phyloP scores from a whole-genome alignment of 1,139 yeast genomes.

The Yarrowia galli region DNA sequence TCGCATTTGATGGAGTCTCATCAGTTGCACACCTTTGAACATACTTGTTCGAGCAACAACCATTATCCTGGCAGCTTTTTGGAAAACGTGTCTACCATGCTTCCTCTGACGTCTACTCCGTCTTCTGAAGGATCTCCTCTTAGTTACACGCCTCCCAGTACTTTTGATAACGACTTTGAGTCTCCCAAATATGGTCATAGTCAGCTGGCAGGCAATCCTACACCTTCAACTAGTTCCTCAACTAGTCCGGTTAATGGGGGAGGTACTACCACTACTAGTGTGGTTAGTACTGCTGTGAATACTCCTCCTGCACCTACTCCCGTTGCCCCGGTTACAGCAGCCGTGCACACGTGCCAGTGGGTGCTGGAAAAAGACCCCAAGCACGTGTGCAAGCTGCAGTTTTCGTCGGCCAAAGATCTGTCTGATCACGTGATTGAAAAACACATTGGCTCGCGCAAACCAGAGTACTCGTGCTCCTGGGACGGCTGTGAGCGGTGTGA shows the following conservation, averaged over 20 bases:
- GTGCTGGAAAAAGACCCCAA: constrained; percentile 21
- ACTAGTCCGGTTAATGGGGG: not conserved
- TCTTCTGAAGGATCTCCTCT: constrained; percentile 22
- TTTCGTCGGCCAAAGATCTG: constrained; percentile 63
- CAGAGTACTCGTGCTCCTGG: constrained; percentile 79
- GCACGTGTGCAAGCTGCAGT: constrained; percentile 45
- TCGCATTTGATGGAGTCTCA: constrained; percentile 66
- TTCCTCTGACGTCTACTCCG: constrained; percentile 24
- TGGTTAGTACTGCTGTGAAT: not conserved
- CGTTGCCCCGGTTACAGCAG: not conserved
- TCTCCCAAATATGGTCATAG: constrained; percentile 23
- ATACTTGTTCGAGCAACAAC: constrained; percentile 12
- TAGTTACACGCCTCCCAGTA: constrained; percentile 23
- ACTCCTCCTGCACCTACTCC: constrained; percentile 3
- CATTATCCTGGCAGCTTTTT: constrained; percentile 36
- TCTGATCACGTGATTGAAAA: constrained; percentile 70
- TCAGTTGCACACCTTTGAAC: constrained; percentile 42
- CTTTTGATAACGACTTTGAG: constrained; percentile 18
- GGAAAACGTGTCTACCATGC: constrained; percentile 21
- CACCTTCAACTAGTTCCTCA: not conserved
- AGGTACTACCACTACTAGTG: too few species aligned
- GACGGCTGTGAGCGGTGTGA: constrained; percentile 70
- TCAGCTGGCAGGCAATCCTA: not conserved
- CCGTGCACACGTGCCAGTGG: constrained; percentile 28
- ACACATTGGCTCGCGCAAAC: constrained; percentile 79